phyloP scores from a whole-genome alignment of 495 filamentous ascomycete genomes.

The Aspergillus cavernicola region DNA sequence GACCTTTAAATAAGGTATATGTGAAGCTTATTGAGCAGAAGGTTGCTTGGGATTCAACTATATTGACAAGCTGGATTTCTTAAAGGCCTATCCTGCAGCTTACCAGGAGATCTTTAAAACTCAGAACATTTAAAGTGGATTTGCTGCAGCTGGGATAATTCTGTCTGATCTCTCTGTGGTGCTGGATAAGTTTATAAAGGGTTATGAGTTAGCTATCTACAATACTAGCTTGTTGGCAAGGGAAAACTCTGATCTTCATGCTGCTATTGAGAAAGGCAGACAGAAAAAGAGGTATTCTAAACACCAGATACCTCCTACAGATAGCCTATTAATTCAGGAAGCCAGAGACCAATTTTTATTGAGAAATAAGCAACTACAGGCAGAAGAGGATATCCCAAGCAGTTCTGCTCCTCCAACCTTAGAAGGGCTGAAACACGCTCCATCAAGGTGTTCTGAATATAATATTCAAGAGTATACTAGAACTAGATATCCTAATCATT shows the following conservation, averaged over 20 bases:
- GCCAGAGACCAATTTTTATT: neutral
- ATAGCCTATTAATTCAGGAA: neutral
- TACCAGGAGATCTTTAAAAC: neutral
- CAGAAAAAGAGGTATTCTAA: neutral
- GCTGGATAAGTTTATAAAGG: neutral
- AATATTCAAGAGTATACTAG: neutral
- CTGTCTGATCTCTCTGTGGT: neutral
- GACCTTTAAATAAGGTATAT: slow-evolving; percentile 20
- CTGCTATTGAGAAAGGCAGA: neutral
- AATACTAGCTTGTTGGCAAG: neutral
- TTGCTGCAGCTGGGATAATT: neutral
- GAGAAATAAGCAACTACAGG: neutral
- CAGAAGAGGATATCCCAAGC: neutral
- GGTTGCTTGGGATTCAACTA: neutral
- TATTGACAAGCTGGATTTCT: slow-evolving; percentile 6
- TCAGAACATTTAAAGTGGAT: neutral
- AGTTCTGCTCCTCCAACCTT: neutral
- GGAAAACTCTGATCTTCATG: neutral
- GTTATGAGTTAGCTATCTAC: neutral
- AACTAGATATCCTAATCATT: neutral
- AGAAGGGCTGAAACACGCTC: neutral
- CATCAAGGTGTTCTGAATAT: neutral
- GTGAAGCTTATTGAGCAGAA: neutral
- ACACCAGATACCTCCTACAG: neutral
- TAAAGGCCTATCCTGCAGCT: neutral